A percentile compares a stretch with the other conserved stretches of the same genome.
Evolutionary conservation across 2,329 filamentous ascomycete genomes (phyloP).

Genomic region (Nigrospora oryzae): DNA sequence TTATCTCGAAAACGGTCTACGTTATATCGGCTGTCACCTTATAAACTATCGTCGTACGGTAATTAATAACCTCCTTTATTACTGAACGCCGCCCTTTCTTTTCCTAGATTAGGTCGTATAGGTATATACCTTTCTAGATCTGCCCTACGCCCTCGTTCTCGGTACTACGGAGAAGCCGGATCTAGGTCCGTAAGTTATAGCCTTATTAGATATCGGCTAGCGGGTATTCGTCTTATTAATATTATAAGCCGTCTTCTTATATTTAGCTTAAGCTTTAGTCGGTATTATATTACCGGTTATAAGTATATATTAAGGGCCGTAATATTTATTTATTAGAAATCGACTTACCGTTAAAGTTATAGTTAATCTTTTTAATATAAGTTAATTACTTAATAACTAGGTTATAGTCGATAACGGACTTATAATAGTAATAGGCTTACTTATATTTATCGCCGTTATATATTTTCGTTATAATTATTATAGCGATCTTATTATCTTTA

Average conservation of each 20-base stretch:
- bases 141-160: not conserved
- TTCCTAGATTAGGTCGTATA: not conserved
- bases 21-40: not conserved
- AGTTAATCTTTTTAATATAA: not conserved
- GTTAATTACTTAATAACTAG: not conserved
- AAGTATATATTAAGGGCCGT: not conserved
- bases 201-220: not conserved
- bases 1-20: not conserved
- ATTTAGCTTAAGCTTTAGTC: not conserved
- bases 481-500: not conserved
- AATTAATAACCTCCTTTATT: not conserved
- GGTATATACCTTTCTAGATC: not conserved
- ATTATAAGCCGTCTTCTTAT: not conserved
- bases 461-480: not conserved
- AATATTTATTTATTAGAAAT: no score
- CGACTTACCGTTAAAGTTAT: no score
- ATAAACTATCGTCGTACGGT: not conserved
- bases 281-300: not conserved
- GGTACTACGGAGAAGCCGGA: not conserved
- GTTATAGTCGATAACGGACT: not conserved
- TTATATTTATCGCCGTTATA: not conserved
- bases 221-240: not conserved
- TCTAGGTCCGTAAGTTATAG: not conserved
- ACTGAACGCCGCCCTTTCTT: not conserved
- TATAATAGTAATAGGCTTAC: slow-evolving; percentile 1